Evolutionary conservation across 768 basidiomycete genomes (phyloP), one percentile per base, ranked within the genome.

Genomic region (Flagelloscypha sp.): DNA sequence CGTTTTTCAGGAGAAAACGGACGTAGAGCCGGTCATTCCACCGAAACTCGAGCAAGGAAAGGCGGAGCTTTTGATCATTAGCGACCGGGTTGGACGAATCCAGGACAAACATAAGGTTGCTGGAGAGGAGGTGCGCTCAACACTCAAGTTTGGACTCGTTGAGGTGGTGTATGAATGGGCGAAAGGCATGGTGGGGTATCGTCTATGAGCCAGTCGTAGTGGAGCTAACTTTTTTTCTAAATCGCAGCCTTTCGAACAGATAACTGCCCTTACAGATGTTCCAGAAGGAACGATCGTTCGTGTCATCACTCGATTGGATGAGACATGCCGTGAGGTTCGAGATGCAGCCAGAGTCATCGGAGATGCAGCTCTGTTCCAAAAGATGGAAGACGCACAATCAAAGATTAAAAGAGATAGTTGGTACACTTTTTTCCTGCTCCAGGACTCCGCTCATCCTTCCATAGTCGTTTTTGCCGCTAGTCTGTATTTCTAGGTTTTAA

Each of bases 81-180:
- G 75, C 16, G 84, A 92, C 27, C 68, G 79, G 16, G 76, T 99
- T 7, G 79, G 76, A 29, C 60, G 74, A 8, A 72, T 85, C n/a
- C 94, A 98, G 52, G 79, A 87, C 45, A 57, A 58, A 11, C 74
- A 86, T 55, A 82, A 81, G 50, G 87, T 97, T 0, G 66, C 77
- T 33, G 75, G 72, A 19, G 85, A 84, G 47, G 86, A 79, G 39
- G 87, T 84, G 53, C 76, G 79, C 35, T 72, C 75, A 30, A 76
- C 66, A 39, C 74, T 93, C 47, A 97, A 95, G 56, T 84, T 84
- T 42, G 95, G 95, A 6, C 63, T 99, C 16, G 76, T 88, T 7
- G 94, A 99, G 53, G 95, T 94, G 2, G 95, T 97, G 6, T 97
- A 98, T 52, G 95, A 98, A 57, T 99, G 95, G 95, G 93, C 95